Conservation (phyloP, 768 basidiomycete genomes). For the Tylopilus rubrobrunneus region DNA sequence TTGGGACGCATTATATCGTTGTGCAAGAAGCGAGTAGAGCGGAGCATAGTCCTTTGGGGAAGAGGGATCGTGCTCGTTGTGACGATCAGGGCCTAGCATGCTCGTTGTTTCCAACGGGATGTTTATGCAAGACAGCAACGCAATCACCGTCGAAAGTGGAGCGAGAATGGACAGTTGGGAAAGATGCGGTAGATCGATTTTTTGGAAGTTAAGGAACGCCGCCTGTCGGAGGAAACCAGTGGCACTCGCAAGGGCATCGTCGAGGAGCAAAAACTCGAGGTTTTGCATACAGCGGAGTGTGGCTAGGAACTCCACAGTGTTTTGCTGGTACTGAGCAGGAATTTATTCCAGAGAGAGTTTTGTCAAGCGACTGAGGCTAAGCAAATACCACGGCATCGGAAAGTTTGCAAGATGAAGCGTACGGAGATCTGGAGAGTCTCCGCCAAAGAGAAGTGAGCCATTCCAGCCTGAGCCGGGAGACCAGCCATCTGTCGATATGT, state of each 20-base stretch:
- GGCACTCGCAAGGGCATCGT: conserved; percentile 26
- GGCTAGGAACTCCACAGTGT: not conserved
- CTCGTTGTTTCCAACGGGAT: not conserved
- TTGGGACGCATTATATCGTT: not conserved
- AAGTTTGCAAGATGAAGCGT: not conserved
- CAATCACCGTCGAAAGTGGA: not conserved
- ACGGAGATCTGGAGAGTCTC: not conserved
- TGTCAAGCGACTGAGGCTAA: not conserved
- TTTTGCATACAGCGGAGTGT: conserved; percentile 30
- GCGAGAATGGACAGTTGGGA: not conserved
- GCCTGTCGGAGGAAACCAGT: not conserved
- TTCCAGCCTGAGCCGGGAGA: too few relatives aligned
- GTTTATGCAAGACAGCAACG: not conserved
- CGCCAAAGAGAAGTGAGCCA: not conserved
- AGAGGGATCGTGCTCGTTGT: not conserved
- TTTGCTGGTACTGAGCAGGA: not conserved
- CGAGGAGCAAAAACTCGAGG: not conserved
- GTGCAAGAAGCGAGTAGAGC: not conserved
- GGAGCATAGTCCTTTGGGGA: not conserved
- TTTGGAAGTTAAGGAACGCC: not conserved
- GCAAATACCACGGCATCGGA: too few relatives aligned
- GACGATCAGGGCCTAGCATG: not conserved
- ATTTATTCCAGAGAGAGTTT: not conserved
- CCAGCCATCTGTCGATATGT: not conserved
- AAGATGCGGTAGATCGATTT: not conserved